Percentiles rank a stretch among this genome's conserved stretches.
Conservation (phyloP, 1,284 basidiomycete genomes). For the Austropuccinia psidii region DNA sequence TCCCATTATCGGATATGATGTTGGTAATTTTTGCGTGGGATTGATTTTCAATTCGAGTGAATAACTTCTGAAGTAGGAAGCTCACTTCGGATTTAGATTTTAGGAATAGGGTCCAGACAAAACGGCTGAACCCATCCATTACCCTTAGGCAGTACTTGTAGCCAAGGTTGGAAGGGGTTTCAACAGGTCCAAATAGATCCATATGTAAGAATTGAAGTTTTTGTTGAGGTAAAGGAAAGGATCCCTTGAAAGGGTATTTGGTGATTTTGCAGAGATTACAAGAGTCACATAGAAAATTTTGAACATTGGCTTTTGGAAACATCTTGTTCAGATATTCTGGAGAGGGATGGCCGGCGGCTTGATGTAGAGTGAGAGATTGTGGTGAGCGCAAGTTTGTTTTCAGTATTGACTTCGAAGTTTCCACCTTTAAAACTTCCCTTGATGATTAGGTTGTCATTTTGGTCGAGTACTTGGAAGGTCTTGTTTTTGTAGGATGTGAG, state of each 20-base stretch:
- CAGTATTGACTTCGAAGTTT: no score
- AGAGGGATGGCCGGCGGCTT: not conserved
- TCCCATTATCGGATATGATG: not conserved
- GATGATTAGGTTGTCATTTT: no score
- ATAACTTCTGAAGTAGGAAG: not conserved
- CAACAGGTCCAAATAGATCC: not conserved
- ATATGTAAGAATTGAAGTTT: constrained; percentile 6
- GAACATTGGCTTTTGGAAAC: not conserved
- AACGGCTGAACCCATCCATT: constrained; percentile 11
- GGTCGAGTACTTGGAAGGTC: no score
- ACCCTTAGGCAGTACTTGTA: not conserved
- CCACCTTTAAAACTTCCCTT: no score
- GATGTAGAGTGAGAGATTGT: not conserved
- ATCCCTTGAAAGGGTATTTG: not conserved
- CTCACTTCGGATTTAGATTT: not conserved
- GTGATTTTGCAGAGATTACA: constrained; percentile 2
- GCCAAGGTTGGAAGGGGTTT: not conserved
- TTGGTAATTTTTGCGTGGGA: not conserved
- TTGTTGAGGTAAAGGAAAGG: not conserved
- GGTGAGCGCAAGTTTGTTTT: no score
- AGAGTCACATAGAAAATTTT: not conserved
- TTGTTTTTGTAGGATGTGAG: no score
- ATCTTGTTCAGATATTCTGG: not conserved
- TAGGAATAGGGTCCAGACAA: constrained; percentile 3
- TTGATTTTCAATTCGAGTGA: not conserved